Evolutionary conservation across 78 protist species (phyloP), one percentile per base, ranked within the genome.

Genomic region (Dictyostelium citrinum): DNA sequence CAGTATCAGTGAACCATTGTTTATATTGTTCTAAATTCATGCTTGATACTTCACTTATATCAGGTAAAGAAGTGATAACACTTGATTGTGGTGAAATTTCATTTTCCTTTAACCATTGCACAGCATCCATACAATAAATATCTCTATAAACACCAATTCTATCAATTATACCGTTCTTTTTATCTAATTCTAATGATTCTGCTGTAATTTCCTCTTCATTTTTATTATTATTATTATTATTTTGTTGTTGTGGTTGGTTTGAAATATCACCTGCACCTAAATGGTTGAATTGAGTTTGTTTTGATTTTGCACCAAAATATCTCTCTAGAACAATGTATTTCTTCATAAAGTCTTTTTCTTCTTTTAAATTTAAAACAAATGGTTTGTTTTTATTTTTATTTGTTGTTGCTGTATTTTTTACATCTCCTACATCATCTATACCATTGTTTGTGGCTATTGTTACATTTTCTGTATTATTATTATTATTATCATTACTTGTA

Each of bases 41-140:
- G n/a, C 85, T 80, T 17, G 79, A 29, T 1, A 88, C 51, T 20
- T 88, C 93, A 11, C 58, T 72, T 9, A 88, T 88, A 78, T 88
- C 93, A 24, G 93, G 93, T 49, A 88, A 27, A 3, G 93, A 88
- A 5, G 93, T 88, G 11, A 88, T 67, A 14, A 88, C 46, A 33
- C 78, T 29, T 17, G 85, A 41, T 7, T n/a, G 12, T 20, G 74
- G 55, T 24, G n/a, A 55, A 3, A 88, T 33, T 46, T 41, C 72
- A 67, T 88, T 76, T 2, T 88, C 35, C 17, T 88, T 78, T 27
- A 88, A 7, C 55, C 61, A 88, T 43, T 88, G 71, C 0, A 88
- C 17, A 12, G 93, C 93, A 78, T 88, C 93, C 70, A 64, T 61
- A 68, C 85, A 78, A 78, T 24, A 79, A 16, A 88, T 27, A 35